Evolutionary conservation across 2,329 filamentous ascomycete species (phyloP).

Genomic region (Diaporthe nobilis): DNA sequence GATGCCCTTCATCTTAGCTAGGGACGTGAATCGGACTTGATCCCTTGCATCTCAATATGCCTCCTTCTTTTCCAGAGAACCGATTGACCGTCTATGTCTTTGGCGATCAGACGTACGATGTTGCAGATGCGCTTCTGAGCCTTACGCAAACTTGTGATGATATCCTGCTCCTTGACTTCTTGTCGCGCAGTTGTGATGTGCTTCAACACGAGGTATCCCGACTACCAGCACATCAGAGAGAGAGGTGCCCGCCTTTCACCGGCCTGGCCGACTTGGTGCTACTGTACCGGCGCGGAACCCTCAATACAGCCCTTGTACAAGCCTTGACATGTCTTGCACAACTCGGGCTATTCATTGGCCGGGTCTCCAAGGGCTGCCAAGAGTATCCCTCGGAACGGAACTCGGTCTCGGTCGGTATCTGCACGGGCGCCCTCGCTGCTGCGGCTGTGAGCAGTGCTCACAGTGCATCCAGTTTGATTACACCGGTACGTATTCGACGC

Average conservation of each 20-base stretch:
- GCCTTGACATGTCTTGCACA: slow-evolving; percentile 29
- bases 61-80: not conserved
- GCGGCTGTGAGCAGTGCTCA: slow-evolving; percentile 74
- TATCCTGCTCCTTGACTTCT: slow-evolving; percentile 30
- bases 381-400: not conserved
- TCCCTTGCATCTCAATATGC: not conserved
- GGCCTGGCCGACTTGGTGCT: slow-evolving; percentile 41
- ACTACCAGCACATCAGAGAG: slow-evolving; percentile 39
- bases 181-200: slow-evolving; percentile 1
- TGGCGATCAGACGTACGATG: slow-evolving; percentile 45
- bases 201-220: slow-evolving; percentile 25
- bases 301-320: slow-evolving; percentile 40
- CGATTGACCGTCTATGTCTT: slow-evolving; percentile 40
- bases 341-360: slow-evolving; percentile 1
- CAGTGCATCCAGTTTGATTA: slow-evolving; percentile 72
- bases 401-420: slow-evolving; percentile 65
- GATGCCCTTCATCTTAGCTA: not conserved
- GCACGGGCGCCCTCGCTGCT: slow-evolving; percentile 77
- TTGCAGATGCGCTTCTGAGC: slow-evolving; percentile 37
- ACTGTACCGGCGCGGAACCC: slow-evolving; percentile 41
- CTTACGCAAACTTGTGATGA: not conserved
- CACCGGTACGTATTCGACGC: not conserved
- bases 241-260: slow-evolving; percentile 41
- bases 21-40: not conserved
- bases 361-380: not conserved